phyloP scores from a whole-genome alignment of 257 asterid genomes.

The Ilex asprella region DNA sequence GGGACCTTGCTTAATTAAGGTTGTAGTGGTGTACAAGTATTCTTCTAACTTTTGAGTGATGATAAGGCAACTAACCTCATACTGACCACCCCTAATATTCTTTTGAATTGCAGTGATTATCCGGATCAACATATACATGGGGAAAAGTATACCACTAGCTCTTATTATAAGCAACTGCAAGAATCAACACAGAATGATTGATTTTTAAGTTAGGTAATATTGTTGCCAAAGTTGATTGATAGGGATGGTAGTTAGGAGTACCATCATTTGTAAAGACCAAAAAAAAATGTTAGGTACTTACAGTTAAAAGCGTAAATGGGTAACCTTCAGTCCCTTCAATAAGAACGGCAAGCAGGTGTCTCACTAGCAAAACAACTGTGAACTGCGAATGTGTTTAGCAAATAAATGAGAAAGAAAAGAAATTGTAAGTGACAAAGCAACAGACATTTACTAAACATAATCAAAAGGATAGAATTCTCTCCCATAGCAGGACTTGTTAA shows the following conservation, averaged over 20 bases:
- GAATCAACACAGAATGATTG: not conserved
- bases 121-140: conserved; percentile 66
- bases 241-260: not conserved
- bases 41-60: not conserved
- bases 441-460: not conserved
- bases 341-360: conserved; percentile 47
- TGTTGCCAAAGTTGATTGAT: not conserved
- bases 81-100: conserved; percentile 25
- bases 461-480: not conserved
- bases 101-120: conserved; percentile 43
- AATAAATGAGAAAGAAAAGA: not conserved
- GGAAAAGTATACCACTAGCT: conserved; percentile 66
- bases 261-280: not conserved
- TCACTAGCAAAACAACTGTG: conserved; percentile 37
- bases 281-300: conserved; percentile 20
- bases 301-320: conserved; percentile 71
- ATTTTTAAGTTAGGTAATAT: not conserved
- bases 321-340: conserved; percentile 41
- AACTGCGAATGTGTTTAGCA: conserved; percentile 25
- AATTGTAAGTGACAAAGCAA: not conserved
- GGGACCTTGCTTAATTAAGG: not conserved
- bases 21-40: not conserved
- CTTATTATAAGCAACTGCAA: conserved; percentile 53
- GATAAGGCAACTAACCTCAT: conserved; percentile 30
- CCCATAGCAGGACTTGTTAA: too few species aligned